Evolutionary conservation across 352 stramenopile species (phyloP).

Genomic region (Globisporangium lucens): DNA sequence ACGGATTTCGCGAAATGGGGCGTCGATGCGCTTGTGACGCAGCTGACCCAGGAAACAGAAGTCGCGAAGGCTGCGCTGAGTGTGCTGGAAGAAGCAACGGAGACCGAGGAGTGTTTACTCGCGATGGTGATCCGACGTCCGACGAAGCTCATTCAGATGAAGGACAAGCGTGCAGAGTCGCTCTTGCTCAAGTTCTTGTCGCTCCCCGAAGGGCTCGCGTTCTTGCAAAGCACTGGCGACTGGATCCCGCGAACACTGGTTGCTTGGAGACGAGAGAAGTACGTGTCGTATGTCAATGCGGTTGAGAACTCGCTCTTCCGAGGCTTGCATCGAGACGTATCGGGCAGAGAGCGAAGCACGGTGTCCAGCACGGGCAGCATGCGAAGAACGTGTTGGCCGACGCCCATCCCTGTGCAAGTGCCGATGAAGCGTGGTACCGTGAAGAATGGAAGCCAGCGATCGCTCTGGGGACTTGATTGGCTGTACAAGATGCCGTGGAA

Average conservation of each 20-base stretch:
- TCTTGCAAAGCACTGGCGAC: conserved; percentile 75
- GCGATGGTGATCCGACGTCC: conserved; percentile 85
- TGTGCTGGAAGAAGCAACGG: conserved; percentile 82
- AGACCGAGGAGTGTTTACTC: conserved; percentile 77
- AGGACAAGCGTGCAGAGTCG: conserved; percentile 77
- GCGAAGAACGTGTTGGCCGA: conserved; percentile 55
- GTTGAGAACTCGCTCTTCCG: conserved; percentile 83
- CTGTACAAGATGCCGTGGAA: conserved; percentile 90
- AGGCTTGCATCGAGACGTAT: conserved; percentile 76
- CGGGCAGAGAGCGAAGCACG: conserved; percentile 52
- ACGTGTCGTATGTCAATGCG: conserved; percentile 82
- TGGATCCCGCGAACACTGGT: conserved; percentile 80
- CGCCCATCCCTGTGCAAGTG: conserved; percentile 81
- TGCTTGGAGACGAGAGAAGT: conserved; percentile 77
- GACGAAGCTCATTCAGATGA: conserved; percentile 71
- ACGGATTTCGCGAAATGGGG: conserved; percentile 87
- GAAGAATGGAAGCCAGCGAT: conserved; percentile 62
- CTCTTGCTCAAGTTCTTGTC: conserved; percentile 84
- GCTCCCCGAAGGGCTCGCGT: conserved; percentile 69
- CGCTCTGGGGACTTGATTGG: conserved; percentile 84
- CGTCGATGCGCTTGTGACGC: conserved; percentile 81
- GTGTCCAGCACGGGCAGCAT: conserved; percentile 27
- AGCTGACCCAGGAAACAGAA: conserved; percentile 83
- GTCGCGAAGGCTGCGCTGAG: conserved; percentile 84
- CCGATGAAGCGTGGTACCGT: conserved; percentile 72